A percentile compares a stretch with the other conserved stretches of the same genome.
phyloP scores from a whole-genome alignment of 768 basidiomycete genomes.

The Suillus alpinus region DNA sequence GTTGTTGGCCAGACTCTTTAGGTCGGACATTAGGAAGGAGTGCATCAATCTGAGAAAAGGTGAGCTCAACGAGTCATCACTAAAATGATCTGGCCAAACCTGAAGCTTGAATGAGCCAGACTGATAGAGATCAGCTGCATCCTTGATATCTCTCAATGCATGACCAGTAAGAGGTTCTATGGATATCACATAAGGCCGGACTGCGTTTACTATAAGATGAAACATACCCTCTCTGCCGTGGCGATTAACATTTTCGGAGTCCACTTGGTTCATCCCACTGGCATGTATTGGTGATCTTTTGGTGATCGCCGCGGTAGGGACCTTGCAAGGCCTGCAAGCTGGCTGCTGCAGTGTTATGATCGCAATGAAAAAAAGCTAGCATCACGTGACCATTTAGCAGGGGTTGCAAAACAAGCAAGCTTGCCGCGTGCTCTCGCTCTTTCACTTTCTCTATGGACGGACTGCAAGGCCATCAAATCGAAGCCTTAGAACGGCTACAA shows the following conservation, averaged over 20 bases:
- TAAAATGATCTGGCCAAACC: conserved; percentile 36
- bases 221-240: not conserved
- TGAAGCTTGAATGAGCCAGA: conserved; percentile 86
- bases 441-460: conserved; percentile 12
- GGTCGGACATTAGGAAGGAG: conserved; percentile 75
- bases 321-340: not conserved
- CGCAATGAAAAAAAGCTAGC: not conserved
- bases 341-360: not conserved
- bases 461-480: conserved; percentile 9
- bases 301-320: not conserved
- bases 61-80: conserved; percentile 1
- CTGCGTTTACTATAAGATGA: not conserved
- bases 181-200: conserved; percentile 9
- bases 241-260: not conserved
- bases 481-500: conserved; percentile 15
- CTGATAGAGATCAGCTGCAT: conserved; percentile 69
- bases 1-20: conserved; percentile 51
- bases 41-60: conserved; percentile 62
- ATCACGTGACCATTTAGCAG: not conserved
- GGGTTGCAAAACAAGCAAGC: not conserved
- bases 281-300: not conserved
- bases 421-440: not conserved
- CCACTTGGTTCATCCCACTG: not conserved
- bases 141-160: conserved; percentile 70
- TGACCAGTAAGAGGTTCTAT: conserved; percentile 62